phyloP scores from a whole-genome alignment of 2,329 filamentous ascomycete species.

The Magnaporthiopsis incrustans region DNA sequence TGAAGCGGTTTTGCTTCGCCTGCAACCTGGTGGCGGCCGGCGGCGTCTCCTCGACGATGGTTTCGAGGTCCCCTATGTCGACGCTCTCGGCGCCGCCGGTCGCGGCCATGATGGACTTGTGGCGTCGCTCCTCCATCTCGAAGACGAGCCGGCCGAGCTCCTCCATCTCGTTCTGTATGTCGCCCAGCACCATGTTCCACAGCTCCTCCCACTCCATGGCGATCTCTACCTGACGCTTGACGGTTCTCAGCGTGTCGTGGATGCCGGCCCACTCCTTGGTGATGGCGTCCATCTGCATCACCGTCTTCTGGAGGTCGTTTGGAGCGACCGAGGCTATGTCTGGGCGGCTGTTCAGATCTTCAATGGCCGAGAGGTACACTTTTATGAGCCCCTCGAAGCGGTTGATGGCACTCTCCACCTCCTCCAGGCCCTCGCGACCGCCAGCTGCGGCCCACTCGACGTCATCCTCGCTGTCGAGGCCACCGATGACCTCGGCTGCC shows the following conservation, averaged over 20 bases:
- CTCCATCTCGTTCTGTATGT: constrained; percentile 76
- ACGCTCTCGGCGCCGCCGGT: constrained; percentile 36
- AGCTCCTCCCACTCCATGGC: constrained; percentile 99
- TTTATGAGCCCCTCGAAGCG: constrained; percentile 86
- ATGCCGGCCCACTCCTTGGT: constrained; percentile 79
- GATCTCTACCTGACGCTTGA: constrained; percentile 87
- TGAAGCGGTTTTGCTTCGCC: constrained; percentile 55
- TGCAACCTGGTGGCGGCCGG: constrained; percentile 39
- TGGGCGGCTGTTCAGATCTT: constrained; percentile 70
- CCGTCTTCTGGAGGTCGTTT: constrained; percentile 65
- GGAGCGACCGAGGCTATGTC: constrained; percentile 68
- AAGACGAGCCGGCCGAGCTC: constrained; percentile 66
- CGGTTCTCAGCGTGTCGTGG: constrained; percentile 63
- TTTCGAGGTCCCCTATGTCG: constrained; percentile 85
- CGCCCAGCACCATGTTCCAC: constrained; percentile 87
- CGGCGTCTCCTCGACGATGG: constrained; percentile 83
- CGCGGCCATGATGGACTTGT: constrained; percentile 63
- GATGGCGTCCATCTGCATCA: constrained; percentile 84
- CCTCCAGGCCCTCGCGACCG: constrained; percentile 70
- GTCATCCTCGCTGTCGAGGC: constrained; percentile 90
- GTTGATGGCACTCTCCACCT: constrained; percentile 65
- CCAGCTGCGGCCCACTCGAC: constrained; percentile 93
- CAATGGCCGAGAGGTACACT: constrained; percentile 90
- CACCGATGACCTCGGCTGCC: constrained; percentile 78
- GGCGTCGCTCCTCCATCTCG: constrained; percentile 94